Evolutionary conservation across 1,139 yeast genomes (phyloP).

Genomic region (Yamadazyma triangularis): DNA sequence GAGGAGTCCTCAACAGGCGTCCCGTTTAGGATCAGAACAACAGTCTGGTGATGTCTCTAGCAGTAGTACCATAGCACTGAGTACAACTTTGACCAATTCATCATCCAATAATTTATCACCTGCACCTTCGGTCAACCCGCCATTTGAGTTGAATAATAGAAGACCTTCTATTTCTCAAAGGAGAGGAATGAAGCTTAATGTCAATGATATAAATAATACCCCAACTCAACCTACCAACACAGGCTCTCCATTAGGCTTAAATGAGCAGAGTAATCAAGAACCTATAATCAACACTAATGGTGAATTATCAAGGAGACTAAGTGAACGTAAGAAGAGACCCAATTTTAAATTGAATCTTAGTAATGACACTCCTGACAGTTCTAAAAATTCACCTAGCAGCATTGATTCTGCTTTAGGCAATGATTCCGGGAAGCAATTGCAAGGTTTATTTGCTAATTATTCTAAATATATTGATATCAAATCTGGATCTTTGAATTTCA

Average conservation of each 20-base stretch:
- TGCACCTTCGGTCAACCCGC: not conserved
- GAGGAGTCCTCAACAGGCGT: not conserved
- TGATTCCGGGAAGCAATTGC: slow-evolving; percentile 17
- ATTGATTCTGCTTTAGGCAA: slow-evolving; percentile 3
- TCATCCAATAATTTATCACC: not conserved
- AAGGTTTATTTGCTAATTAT: slow-evolving; percentile 72
- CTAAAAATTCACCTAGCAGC: slow-evolving; percentile 1
- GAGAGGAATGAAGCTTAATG: slow-evolving; percentile 51
- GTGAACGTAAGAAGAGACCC: slow-evolving; percentile 36
- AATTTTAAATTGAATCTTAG: slow-evolving; percentile 33
- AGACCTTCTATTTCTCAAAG: slow-evolving; percentile 56
- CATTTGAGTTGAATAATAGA: slow-evolving; percentile 8
- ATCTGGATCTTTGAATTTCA: slow-evolving; percentile 86
- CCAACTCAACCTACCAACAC: slow-evolving; percentile 6
- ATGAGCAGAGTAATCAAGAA: slow-evolving; percentile 5
- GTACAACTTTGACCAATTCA: slow-evolving; percentile 14
- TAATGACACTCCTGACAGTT: slow-evolving; percentile 6
- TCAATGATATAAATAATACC: slow-evolving; percentile 22
- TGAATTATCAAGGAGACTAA: slow-evolving; percentile 31
- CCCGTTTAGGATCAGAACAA: not conserved
- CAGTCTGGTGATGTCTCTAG: not conserved
- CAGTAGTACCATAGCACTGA: slow-evolving; percentile 7
- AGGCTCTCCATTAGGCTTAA: slow-evolving; percentile 13
- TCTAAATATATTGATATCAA: slow-evolving; percentile 86
- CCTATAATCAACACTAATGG: slow-evolving; percentile 24